Evolutionary conservation across 352 stramenopile genomes (phyloP), one percentile per base, ranked within the genome.

Genomic region (Hyaloperonospora arabidopsidis): DNA sequence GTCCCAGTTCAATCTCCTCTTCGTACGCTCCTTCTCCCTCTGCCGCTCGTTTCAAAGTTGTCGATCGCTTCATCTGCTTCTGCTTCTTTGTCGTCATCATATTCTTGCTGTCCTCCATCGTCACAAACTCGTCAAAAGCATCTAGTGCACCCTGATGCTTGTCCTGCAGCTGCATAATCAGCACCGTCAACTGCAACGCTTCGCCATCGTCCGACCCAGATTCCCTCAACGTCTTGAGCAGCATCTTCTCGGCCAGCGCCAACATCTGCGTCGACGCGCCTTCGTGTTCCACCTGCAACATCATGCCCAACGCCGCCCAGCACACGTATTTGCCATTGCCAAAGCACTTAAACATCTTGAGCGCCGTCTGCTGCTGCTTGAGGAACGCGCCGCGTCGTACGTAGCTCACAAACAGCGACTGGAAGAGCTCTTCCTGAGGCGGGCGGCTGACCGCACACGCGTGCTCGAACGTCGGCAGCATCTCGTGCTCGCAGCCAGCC

Each of bases 301-400:
- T 75, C 81, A 93, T 92, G 52, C 79, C 86, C 48, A 89, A 54
- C 40, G 76, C 75, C 8, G 80, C 83, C 80, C 83, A 93, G 64
- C 79, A 88, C 44, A 93, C 68, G 65, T 88, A 89, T 60, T 87
- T 88, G 29, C 76, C 60, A 22, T 75, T 84, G 23, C 58, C 63
- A 46, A 91, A 91, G 1, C 73, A 61, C 61, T 89, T 89, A 61
- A 84, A 89, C 76, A 93, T 88, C 59, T 91, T 91, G 54, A 91
- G 73, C 51, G 80, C 83, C 14, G 81, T 90, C 54, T 93, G 83
- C 67, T 93, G 83, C 61, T 93, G 83, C 70, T 93, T 89, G 54
- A 90, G 75, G 47, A 88, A 87, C 45, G 73, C 75, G 4, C 78
- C 68, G 29, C 74, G 65, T 8, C 76, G 68, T 32, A 66, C 75